Percentiles rank a stretch among this genome's conserved stretches.
These are phyloP conservation scores for Mitragyna speciosa DNA, from an alignment of 257 asterid genomes.

Conservation along the genomic window DNA sequence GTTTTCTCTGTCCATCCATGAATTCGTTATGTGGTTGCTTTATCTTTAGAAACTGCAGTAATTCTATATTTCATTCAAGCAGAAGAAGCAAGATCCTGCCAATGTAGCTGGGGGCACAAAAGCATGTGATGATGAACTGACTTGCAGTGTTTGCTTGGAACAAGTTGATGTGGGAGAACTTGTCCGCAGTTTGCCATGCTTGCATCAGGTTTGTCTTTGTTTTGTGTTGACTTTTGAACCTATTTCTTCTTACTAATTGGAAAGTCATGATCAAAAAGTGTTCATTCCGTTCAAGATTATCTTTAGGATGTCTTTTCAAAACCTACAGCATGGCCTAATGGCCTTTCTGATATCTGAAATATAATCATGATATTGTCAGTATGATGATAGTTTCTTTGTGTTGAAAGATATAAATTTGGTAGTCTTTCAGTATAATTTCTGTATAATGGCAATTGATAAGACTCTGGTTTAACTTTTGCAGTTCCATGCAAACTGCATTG, in stretches of 20 bases:
- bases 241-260: not conserved
- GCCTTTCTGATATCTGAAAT: too few relatives aligned
- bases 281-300: not conserved
- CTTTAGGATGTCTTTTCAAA: not conserved
- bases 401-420: not conserved
- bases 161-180: conserved; percentile 86
- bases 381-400: not conserved
- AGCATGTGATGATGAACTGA: conserved; percentile 74
- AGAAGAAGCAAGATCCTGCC: conserved; percentile 70
- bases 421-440: not conserved
- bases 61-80: conserved; percentile 17
- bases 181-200: conserved; percentile 95
- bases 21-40: not conserved
- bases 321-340: not conserved
- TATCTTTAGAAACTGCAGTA: not conserved
- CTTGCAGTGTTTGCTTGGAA: conserved; percentile 98
- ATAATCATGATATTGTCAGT: not conserved
- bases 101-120: conserved; percentile 44
- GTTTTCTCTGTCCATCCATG: not conserved
- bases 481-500: conserved; percentile 96
- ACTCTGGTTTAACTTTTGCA: conserved; percentile 32
- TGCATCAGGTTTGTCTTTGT: conserved; percentile 76
- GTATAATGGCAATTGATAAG: not conserved
- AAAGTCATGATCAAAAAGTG: conserved; percentile 2
- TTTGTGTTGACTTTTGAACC: not conserved